Evolutionary conservation across 495 filamentous ascomycete genomes (phyloP), one percentile per base, ranked within the genome.

Genomic region (Barbatosphaeria neglecta): DNA sequence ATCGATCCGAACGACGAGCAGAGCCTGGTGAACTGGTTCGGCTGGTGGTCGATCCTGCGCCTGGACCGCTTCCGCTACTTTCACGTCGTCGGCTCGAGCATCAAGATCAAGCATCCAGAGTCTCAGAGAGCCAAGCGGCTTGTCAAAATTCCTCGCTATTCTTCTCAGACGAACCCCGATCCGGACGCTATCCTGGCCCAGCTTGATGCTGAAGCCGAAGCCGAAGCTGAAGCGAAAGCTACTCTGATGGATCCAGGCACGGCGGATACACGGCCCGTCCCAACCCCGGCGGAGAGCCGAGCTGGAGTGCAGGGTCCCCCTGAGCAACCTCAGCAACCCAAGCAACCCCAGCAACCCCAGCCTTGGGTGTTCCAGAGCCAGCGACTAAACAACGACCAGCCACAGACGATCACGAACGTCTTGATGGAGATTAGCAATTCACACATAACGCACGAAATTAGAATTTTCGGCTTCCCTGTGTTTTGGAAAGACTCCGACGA

Each of bases 1-100:
- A 72, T 78, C 41, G 70, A 76, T 42, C 62, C 64, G 4, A 73
- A 71, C 43, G 70, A 78, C 47, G 74, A 78, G 47, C 64, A 73
- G 50, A 70, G 64, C 35, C 50, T 76, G 3, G 63, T 76, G 1
- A 70, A 74, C 40, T 75, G 67, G 67, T 76, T 74, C 45, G 73
- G 72, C 16, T 71, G 62, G 59, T 78, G 74, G 74, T 58, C 72
- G n/a, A 59, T 51, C 16, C 4, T 58, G 46, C 65, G 69, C 24
- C 53, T 68, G 7, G 69, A 76, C 44, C 61, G 57, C 41, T 74
- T 63, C 46, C 65, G 67, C 16, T 69, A 64, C 50, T 73, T 74
- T 31, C 54, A 62, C 23, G 67, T 76, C 10, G 49, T 76, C 13
- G 72, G 73, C 10, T 70, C 67, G 2, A 60, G 55, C 45, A 41